Evolutionary conservation across 208 protist genomes (phyloP).

Genomic region (Acanthamoeba triangularis): DNA sequence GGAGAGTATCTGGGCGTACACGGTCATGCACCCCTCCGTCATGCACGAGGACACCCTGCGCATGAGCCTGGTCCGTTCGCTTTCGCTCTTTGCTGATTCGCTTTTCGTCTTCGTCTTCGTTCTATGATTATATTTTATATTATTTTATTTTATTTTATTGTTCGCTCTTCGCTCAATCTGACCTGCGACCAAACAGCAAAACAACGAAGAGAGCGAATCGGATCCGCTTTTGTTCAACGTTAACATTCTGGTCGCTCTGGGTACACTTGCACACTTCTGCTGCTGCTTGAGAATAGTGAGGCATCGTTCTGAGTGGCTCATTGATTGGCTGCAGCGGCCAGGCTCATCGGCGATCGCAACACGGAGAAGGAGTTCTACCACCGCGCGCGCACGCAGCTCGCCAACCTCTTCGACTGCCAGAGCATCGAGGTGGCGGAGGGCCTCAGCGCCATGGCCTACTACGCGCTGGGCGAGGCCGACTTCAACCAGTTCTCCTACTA

Average conservation of each 20-base stretch:
- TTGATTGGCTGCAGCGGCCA: not conserved
- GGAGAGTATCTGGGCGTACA: constrained; percentile 6
- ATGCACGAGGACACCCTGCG: constrained; percentile 27
- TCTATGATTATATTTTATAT: too few species aligned
- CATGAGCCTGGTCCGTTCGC: not conserved
- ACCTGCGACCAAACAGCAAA: not conserved
- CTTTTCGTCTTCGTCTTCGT: not conserved
- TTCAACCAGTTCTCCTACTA: constrained; percentile 20
- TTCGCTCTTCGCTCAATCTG: not conserved
- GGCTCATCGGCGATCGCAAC: not conserved
- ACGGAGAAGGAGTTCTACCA: constrained; percentile 18
- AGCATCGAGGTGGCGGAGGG: not conserved
- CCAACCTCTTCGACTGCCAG: not conserved
- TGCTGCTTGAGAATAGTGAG: not conserved
- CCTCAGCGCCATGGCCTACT: constrained; percentile 16
- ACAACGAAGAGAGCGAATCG: not conserved
- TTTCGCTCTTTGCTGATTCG: not conserved
- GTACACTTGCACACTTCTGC: not conserved
- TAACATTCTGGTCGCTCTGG: not conserved
- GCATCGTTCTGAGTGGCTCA: too few species aligned
- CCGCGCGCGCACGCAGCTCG: not conserved
- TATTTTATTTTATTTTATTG: too few species aligned
- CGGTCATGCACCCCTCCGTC: constrained; percentile 6
- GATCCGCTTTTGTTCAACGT: not conserved
- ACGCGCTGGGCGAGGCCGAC: not conserved